Conservation (phyloP, 331 rosid species). For the Phaseolus coccineus region DNA sequence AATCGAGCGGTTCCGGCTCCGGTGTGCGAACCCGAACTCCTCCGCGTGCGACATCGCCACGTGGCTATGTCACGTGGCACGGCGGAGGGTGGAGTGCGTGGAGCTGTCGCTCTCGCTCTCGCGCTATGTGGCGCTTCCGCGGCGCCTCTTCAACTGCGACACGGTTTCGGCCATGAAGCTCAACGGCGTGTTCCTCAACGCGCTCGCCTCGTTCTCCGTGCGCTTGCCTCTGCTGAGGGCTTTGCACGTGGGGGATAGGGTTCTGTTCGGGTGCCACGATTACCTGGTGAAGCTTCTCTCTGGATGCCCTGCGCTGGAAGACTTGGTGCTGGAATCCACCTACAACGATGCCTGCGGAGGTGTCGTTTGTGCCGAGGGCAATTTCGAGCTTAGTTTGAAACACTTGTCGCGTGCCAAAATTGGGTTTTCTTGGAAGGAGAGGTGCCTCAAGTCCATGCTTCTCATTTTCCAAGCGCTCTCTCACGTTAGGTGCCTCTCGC, state of each 20-base stretch:
- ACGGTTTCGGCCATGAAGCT: conserved; percentile 29
- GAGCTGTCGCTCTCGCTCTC: conserved; percentile 40
- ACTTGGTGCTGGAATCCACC: conserved; percentile 27
- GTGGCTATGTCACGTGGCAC: conserved; percentile 23
- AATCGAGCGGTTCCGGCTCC: conserved; percentile 31
- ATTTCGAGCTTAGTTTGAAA: conserved; percentile 13
- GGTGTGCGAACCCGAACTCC: conserved; percentile 6
- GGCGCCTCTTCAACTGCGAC: conserved; percentile 41
- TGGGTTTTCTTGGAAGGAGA: conserved; percentile 40
- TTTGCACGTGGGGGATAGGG: conserved; percentile 45
- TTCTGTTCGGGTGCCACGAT: conserved; percentile 43
- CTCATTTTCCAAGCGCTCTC: conserved; percentile 10
- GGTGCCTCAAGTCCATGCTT: conserved; percentile 35
- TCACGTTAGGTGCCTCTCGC: conserved; percentile 11
- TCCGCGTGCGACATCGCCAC: conserved; percentile 14
- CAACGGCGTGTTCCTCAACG: conserved; percentile 39
- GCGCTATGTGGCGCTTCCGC: conserved; percentile 39
- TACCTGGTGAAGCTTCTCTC: conserved; percentile 29
- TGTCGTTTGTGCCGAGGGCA: conserved; percentile 12
- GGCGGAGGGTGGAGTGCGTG: conserved; percentile 7
- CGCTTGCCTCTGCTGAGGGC: conserved; percentile 26
- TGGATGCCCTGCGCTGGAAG: conserved; percentile 42
- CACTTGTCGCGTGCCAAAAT: conserved; percentile 27
- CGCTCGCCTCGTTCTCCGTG: conserved; percentile 31
- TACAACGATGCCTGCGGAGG: conserved; percentile 30